Conservation (phyloP, 306 rosid species). For the Coriaria nepalensis region DNA sequence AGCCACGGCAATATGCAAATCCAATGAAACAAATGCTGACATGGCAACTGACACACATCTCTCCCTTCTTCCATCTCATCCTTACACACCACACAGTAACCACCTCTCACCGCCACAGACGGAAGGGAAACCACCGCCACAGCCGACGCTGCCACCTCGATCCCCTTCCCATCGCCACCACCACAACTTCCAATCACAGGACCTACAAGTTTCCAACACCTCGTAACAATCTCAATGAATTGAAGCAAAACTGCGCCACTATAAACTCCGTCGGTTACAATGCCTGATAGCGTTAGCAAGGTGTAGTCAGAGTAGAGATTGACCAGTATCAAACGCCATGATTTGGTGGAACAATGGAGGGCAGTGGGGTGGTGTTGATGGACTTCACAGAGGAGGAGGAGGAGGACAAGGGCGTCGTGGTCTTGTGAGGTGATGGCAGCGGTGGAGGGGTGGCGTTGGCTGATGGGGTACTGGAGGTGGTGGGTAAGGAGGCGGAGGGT, state of each 20-base stretch:
- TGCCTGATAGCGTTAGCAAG: conserved; percentile 24
- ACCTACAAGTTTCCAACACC: conserved; percentile 50
- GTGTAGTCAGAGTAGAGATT: conserved; percentile 16
- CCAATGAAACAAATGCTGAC: conserved; percentile 83
- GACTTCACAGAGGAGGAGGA: conserved; percentile 66
- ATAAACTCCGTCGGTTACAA: conserved; percentile 17
- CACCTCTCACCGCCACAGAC: conserved; percentile 30
- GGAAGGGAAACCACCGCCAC: conserved; percentile 44
- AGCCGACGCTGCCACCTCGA: conserved; percentile 42
- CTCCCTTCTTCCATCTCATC: conserved; percentile 66
- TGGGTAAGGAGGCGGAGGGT: conserved; percentile 49
- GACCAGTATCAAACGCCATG: conserved; percentile 42
- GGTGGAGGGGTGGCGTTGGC: conserved; percentile 14
- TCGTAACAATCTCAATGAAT: conserved; percentile 37
- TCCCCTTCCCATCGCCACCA: conserved; percentile 14
- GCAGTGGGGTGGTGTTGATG: conserved; percentile 44
- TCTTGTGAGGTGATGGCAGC: conserved; percentile 27
- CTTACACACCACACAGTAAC: conserved; percentile 67
- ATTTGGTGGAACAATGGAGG: conserved; percentile 21
- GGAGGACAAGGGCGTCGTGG: conserved; percentile 51
- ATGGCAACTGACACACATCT: conserved; percentile 73
- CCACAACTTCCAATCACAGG: conserved; percentile 14
- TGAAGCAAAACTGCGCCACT: conserved; percentile 31
- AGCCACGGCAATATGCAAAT: conserved; percentile 73
- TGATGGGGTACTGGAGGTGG: conserved; percentile 22